Evolutionary conservation across 208 protist genomes (phyloP), one percentile per base, ranked within the genome.

Genomic region (Herpetomonas samuelpessoai): DNA sequence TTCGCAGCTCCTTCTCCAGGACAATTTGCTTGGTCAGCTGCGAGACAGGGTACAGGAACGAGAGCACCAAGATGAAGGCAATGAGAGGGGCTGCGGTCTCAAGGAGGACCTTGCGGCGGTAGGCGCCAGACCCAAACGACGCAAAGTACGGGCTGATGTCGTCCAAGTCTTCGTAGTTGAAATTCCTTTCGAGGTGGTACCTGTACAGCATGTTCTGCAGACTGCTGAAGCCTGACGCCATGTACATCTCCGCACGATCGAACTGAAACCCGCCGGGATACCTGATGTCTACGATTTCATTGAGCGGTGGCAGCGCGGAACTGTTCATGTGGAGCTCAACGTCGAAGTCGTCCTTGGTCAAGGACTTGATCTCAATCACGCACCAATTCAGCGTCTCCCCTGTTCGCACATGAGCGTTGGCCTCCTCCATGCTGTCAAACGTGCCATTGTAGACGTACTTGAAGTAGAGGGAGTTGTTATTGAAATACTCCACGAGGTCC

Each of bases 1-100:
- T 73, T 26, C 75, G 73, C 45, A 81, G 46, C 56, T 88, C 81
- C 58, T 88, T 88, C 29, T 88, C 81, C 22, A 74, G 39, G 19
- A 87, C 80, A 54, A 87, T 62, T 12, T 62, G 62, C 47, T 72
- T 79, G 0, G 70, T 76, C 49, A 69, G 38, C 65, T 81, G 76
- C n/a, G 67, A 74, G 16, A 87, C 68, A 12, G 76, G 73, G 48
- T 83, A 83, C 25, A 87, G 62, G 61, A 81, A 87, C 9, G 53
- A 45, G 24, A 87, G 52, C 14, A 81, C 80, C 53, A 83, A 46
- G 49, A 87, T 60, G 52, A 78, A 63, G 25, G 74, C 57, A 3
- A 75, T 57, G 3, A 84, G 46, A 62, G 74, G 41, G 14, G 73
- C 27, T 18, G 69, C 82, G 1, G 55, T 56, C 28, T 50, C 55